These are phyloP conservation scores for Aurifilum marmelostoma DNA, from an alignment of 2,329 filamentous ascomycete genomes.

Conservation along the genomic window DNA sequence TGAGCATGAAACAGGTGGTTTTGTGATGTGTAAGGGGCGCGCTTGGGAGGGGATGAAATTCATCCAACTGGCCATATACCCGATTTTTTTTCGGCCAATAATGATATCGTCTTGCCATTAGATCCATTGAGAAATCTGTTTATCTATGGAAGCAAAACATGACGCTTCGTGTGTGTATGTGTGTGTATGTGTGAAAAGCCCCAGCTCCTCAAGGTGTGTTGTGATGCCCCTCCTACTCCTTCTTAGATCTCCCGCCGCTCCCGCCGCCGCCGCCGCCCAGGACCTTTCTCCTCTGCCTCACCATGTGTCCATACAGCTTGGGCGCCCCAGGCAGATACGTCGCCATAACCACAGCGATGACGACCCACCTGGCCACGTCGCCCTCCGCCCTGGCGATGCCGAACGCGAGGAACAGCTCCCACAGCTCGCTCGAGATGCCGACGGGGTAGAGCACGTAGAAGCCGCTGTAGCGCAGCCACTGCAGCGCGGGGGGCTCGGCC, in stretches of 20 bases:
- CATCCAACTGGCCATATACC: constrained; percentile 20
- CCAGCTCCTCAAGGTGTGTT: not conserved
- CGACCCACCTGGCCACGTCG: constrained; percentile 21
- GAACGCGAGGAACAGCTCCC: constrained; percentile 70
- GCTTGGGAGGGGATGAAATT: constrained; percentile 1
- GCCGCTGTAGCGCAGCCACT: constrained; percentile 87
- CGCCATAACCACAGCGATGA: constrained; percentile 30
- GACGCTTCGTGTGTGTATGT: no score
- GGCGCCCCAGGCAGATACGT: constrained; percentile 62
- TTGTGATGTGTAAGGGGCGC: constrained; percentile 1
- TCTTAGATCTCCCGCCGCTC: constrained; percentile 51
- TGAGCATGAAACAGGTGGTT: constrained; percentile 14
- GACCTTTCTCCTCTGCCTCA: constrained; percentile 82
- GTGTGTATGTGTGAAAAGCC: not conserved
- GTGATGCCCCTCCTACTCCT: constrained; percentile 37
- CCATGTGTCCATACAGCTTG: constrained; percentile 92
- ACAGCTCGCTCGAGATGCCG: constrained; percentile 86
- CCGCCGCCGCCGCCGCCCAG: constrained; percentile 62
- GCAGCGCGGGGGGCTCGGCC: constrained; percentile 65
- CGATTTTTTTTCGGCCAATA: constrained; percentile 18
- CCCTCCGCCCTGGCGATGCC: constrained; percentile 58
- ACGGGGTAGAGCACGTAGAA: constrained; percentile 93
- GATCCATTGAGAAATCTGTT: not conserved
- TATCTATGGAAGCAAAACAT: no score
- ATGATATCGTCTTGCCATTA: constrained; percentile 1